A percentile compares a stretch with the other conserved stretches of the same genome.
Conservation (phyloP, 2,329 filamentous ascomycete species). For the Rosellinia necatrix region DNA sequence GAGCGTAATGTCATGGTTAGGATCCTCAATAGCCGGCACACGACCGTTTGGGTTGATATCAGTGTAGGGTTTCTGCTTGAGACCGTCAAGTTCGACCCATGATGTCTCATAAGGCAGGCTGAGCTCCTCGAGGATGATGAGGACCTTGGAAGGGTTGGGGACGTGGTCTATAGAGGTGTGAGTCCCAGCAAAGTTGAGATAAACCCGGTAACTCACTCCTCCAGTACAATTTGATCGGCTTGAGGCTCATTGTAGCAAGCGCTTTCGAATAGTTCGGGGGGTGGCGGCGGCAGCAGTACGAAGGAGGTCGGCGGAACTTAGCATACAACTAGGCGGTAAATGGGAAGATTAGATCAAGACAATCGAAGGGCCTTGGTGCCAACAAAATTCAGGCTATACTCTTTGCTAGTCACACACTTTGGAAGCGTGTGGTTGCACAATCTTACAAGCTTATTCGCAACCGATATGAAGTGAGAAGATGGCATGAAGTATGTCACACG, state of each 20-base stretch:
- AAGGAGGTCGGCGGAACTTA: background rate
- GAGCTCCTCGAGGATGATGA: slow-evolving; percentile 10
- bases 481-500: background rate
- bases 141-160: slow-evolving; percentile 1
- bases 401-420: too few species aligned
- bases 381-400: background rate
- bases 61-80: slow-evolving; percentile 6
- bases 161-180: background rate
- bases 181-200: background rate
- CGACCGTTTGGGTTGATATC: slow-evolving; percentile 6
- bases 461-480: background rate
- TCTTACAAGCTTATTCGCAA: too few species aligned
- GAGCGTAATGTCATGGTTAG: slow-evolving; percentile 3
- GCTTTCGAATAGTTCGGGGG: background rate
- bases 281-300: background rate
- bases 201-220: background rate
- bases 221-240: slow-evolving; percentile 12
- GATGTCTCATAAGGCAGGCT: slow-evolving; percentile 6
- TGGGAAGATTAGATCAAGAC: background rate
- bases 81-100: slow-evolving; percentile 1
- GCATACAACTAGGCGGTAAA: background rate
- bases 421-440: too few species aligned
- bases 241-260: background rate
- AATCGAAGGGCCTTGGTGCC: background rate
- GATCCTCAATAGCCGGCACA: slow-evolving; percentile 1